Evolutionary conservation across 306 rosid genomes (phyloP).

Genomic region (Vigna reflexopilosa): DNA sequence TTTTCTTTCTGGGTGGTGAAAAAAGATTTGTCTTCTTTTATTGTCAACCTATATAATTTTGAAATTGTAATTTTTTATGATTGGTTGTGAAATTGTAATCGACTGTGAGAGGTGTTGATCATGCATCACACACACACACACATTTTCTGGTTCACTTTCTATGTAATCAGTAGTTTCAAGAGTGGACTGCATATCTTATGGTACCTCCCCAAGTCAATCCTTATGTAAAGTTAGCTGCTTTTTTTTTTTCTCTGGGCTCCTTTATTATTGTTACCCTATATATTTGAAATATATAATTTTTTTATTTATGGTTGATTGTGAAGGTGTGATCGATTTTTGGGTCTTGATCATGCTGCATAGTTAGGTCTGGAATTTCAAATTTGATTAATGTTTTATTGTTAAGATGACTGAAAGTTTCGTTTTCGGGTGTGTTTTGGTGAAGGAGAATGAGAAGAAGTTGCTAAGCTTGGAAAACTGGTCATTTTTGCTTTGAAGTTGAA

Average conservation of each 20-base stretch:
- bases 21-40: neutral
- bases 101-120: no score
- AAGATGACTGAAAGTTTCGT: neutral
- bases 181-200: neutral
- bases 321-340: slow-evolving; percentile 20
- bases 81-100: slow-evolving; percentile 9
- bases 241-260: neutral
- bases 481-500: slow-evolving; percentile 25
- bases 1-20: slow-evolving; percentile 36
- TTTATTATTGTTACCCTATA: neutral
- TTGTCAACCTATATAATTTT: neutral
- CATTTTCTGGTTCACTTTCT: neutral
- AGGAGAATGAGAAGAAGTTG: slow-evolving; percentile 51
- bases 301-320: neutral
- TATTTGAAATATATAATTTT: neutral
- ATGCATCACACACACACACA: neutral
- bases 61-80: neutral
- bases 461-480: slow-evolving; percentile 36
- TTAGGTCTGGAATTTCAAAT: slow-evolving; percentile 14
- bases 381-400: neutral
- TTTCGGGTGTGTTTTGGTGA: slow-evolving; percentile 39
- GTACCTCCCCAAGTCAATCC: slow-evolving; percentile 15
- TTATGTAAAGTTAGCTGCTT: slow-evolving; percentile 42
- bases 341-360: slow-evolving; percentile 8
- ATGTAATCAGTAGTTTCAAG: neutral